Evolutionary conservation across 106 monocot species (phyloP).

Genomic region (Gastrodia elata): DNA sequence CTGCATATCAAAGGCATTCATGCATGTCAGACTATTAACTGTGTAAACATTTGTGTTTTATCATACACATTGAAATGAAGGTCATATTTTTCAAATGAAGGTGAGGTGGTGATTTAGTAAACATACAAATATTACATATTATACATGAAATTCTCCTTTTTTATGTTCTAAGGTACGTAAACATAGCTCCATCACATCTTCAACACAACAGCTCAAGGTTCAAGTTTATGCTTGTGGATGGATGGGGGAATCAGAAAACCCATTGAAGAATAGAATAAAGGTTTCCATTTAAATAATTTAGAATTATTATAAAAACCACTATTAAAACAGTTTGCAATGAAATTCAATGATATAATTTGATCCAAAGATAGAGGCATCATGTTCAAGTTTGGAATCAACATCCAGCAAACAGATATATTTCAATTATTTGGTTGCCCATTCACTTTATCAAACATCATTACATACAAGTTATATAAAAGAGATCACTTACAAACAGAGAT

Average conservation of each 20-base stretch:
- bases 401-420: background rate
- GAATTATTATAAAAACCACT: background rate
- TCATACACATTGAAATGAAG: no score
- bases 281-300: background rate
- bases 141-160: no score
- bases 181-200: background rate
- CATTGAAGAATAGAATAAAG: background rate
- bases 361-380: background rate
- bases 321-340: background rate
- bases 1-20: no score
- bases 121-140: no score
- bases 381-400: background rate
- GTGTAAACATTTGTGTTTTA: no score
- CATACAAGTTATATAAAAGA: background rate
- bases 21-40: no score
- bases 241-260: background rate
- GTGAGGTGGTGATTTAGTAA: no score
- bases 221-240: background rate
- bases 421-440: background rate
- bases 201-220: background rate
- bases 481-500: background rate
- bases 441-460: background rate
- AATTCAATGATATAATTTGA: background rate
- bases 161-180: background rate
- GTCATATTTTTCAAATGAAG: no score